Percentiles rank a stretch among this genome's conserved stretches.
Conservation (phyloP, 768 basidiomycete genomes). For the Tulasnella sp. region DNA sequence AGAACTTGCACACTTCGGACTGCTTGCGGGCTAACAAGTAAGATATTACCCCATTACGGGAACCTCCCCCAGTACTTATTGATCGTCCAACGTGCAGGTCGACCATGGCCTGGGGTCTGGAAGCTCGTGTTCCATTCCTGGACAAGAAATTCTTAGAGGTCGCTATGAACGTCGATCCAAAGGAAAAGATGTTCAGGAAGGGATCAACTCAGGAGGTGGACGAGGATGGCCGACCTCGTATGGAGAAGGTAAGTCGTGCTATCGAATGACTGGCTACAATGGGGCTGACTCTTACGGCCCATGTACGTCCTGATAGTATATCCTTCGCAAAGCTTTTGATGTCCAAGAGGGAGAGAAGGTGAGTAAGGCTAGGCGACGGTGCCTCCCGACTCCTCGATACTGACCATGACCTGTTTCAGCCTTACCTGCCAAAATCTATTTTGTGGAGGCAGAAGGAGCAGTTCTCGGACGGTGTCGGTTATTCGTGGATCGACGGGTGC, state of each 20-base stretch:
- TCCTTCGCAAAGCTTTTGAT: conserved; percentile 94
- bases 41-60: conserved; percentile 25
- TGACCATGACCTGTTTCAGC: conserved; percentile 36
- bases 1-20: conserved; percentile 95
- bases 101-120: conserved; percentile 99
- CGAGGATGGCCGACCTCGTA: conserved; percentile 76
- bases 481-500: conserved; percentile 97
- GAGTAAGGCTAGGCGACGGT: conserved; percentile 8
- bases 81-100: conserved; percentile 44
- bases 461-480: conserved; percentile 97
- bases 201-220: conserved; percentile 67
- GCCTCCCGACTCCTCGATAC: background rate
- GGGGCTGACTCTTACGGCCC: background rate
- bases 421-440: conserved; percentile 89
- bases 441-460: conserved; percentile 99
- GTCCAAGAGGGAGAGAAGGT: conserved; percentile 61
- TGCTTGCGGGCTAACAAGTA: conserved; percentile 98
- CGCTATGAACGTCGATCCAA: conserved; percentile 81
- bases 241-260: conserved; percentile 76
- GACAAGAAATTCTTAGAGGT: conserved; percentile 94
- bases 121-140: conserved; percentile 97
- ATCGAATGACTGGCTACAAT: background rate
- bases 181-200: conserved; percentile 83
- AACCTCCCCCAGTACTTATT: background rate
- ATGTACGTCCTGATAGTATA: conserved; percentile 51